Conservation (phyloP, 1,139 yeast genomes). For the Blastobotrys apis region DNA sequence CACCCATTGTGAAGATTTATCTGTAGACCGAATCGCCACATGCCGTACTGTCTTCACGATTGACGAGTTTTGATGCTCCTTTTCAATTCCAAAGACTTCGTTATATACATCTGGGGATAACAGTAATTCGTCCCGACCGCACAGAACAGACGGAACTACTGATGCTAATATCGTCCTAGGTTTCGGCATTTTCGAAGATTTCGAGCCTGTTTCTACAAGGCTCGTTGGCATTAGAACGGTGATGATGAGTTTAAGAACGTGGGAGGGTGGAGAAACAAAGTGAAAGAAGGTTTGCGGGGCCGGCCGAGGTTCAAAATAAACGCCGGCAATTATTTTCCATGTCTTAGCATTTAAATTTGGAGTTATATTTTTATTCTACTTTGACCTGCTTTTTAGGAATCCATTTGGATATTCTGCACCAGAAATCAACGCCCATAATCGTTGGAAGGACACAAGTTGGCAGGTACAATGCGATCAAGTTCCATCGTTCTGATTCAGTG, state of each 20-base stretch:
- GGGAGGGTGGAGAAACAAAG: neutral
- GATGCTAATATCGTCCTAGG: neutral
- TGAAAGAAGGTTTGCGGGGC: neutral
- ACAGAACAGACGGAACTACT: neutral
- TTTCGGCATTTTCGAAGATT: neutral
- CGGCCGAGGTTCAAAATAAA: neutral
- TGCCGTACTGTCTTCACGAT: conserved; percentile 9
- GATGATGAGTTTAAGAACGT: neutral
- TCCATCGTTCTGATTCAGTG: conserved; percentile 36
- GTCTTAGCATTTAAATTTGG: neutral
- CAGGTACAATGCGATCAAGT: conserved; percentile 50
- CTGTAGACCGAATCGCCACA: conserved; percentile 19
- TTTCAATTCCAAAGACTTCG: conserved; percentile 13
- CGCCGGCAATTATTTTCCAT: neutral
- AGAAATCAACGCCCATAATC: conserved; percentile 47
- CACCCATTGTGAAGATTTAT: conserved; percentile 18
- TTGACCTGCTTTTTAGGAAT: too few species aligned
- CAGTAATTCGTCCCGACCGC: conserved; percentile 11
- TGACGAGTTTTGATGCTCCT: conserved; percentile 4
- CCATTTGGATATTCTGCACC: conserved; percentile 7
- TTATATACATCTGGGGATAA: conserved; percentile 18
- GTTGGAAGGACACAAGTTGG: conserved; percentile 69
- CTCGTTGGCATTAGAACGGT: conserved; percentile 2
- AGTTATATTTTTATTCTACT: too few species aligned
- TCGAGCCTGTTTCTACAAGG: neutral